Evolutionary conservation across 805 yeast genomes (phyloP).

Genomic region (Tetrapisispora fleetii): DNA sequence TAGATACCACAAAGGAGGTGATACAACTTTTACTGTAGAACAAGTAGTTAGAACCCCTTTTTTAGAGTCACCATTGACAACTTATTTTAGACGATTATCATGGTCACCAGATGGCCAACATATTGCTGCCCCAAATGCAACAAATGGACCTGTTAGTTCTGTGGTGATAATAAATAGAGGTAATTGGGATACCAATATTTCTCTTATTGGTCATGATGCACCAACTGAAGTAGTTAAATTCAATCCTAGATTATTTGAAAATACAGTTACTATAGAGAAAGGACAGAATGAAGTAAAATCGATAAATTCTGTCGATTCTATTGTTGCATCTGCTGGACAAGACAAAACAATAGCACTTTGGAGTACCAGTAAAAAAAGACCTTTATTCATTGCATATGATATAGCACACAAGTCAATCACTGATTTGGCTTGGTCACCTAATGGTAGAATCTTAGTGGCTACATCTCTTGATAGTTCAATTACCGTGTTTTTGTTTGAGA

Average conservation of each 20-base stretch:
- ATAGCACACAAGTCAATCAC: slow-evolving; percentile 71
- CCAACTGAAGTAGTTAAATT: slow-evolving; percentile 77
- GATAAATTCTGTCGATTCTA: slow-evolving; percentile 38
- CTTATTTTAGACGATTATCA: slow-evolving; percentile 77
- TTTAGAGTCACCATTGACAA: slow-evolving; percentile 78
- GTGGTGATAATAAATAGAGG: slow-evolving; percentile 69
- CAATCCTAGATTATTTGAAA: slow-evolving; percentile 56
- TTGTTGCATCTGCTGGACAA: slow-evolving; percentile 94
- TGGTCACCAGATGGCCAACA: slow-evolving; percentile 91
- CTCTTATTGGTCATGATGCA: slow-evolving; percentile 73
- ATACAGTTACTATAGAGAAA: neutral
- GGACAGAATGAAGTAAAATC: slow-evolving; percentile 3
- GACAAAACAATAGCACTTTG: slow-evolving; percentile 82
- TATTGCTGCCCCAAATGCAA: slow-evolving; percentile 77
- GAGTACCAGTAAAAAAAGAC: slow-evolving; percentile 70
- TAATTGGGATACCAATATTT: slow-evolving; percentile 65
- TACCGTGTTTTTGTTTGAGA: slow-evolving; percentile 53
- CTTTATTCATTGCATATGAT: slow-evolving; percentile 71
- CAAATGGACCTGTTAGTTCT: slow-evolving; percentile 71
- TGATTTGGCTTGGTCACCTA: slow-evolving; percentile 82
- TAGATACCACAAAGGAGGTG: slow-evolving; percentile 67
- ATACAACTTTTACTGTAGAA: slow-evolving; percentile 78
- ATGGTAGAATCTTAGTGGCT: slow-evolving; percentile 62
- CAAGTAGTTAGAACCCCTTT: slow-evolving; percentile 78
- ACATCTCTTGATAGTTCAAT: slow-evolving; percentile 83